Conservation (phyloP, 768 basidiomycete genomes). For the Pleurotus ostreatus region DNA sequence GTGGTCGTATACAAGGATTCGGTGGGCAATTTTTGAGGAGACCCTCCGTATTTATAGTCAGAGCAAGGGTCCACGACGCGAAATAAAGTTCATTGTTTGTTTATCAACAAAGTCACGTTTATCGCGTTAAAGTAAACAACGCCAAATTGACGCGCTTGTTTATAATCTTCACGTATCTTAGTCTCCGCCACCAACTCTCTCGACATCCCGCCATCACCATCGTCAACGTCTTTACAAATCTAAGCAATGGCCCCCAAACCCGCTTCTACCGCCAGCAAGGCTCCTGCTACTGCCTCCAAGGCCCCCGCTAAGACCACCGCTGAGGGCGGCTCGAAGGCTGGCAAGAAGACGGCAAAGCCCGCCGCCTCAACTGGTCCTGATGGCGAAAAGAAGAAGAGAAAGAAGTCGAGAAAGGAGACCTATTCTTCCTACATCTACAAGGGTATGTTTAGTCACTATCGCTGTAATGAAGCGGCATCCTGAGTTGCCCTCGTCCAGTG, state of each 20-base stretch:
- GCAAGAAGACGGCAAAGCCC: constrained; percentile 64
- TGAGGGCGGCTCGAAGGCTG: constrained; percentile 58
- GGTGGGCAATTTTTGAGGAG: background rate
- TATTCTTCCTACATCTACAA: constrained; percentile 96
- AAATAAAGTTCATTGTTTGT: background rate
- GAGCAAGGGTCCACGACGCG: background rate
- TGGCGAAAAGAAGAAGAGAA: constrained; percentile 84
- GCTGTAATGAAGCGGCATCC: background rate
- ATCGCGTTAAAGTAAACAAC: constrained; percentile 35
- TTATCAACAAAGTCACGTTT: constrained; percentile 35
- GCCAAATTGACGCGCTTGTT: constrained; percentile 41
- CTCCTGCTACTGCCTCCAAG: constrained; percentile 64
- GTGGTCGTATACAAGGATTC: constrained; percentile 7
- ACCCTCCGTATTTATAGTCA: constrained; percentile 23
- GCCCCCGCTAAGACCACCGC: constrained; percentile 61
- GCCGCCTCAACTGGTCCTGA: constrained; percentile 45
- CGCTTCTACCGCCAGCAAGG: constrained; percentile 78
- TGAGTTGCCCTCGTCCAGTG: constrained; percentile 35
- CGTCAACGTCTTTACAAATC: constrained; percentile 8
- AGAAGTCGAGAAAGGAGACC: constrained; percentile 87
- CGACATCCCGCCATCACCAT: constrained; percentile 10
- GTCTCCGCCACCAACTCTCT: constrained; percentile 30
- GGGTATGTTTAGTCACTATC: constrained; percentile 39
- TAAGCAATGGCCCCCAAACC: constrained; percentile 74
- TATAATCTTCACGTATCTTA: constrained; percentile 32